Evolutionary conservation across 2,329 filamentous ascomycete genomes (phyloP).

Genomic region (Akanthomyces lecanii): DNA sequence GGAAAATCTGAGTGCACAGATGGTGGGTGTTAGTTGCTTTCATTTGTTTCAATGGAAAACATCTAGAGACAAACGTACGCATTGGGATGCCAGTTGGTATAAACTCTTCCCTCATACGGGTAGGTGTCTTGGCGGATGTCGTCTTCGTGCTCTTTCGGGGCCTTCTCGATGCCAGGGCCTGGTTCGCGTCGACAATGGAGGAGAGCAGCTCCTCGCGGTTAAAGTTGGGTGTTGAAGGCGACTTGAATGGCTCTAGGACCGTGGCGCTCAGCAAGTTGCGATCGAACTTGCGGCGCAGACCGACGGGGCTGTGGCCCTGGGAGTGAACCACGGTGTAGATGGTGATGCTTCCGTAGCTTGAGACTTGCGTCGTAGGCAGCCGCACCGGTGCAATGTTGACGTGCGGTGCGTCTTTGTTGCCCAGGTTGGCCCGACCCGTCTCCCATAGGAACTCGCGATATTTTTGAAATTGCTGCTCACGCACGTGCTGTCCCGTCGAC

Average conservation of each 20-base stretch:
- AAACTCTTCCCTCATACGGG: slow-evolving; percentile 14
- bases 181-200: slow-evolving; percentile 1
- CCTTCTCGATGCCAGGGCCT: neutral
- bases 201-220: slow-evolving; percentile 20
- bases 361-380: slow-evolving; percentile 16
- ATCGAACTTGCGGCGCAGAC: slow-evolving; percentile 48
- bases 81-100: slow-evolving; percentile 20
- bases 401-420: slow-evolving; percentile 20
- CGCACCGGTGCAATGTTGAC: slow-evolving; percentile 26
- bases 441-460: slow-evolving; percentile 24
- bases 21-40: neutral
- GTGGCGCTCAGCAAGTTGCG: slow-evolving; percentile 44
- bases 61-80: slow-evolving; percentile 17
- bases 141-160: neutral
- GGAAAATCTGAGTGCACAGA: slow-evolving; percentile 24
- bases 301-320: slow-evolving; percentile 39
- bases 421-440: slow-evolving; percentile 20
- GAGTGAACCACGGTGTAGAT: slow-evolving; percentile 29
- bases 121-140: neutral
- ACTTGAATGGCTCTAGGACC: slow-evolving; percentile 34
- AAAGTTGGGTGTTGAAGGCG: slow-evolving; percentile 21
- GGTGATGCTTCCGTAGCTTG: slow-evolving; percentile 21
- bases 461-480: slow-evolving; percentile 24
- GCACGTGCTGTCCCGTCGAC: slow-evolving; percentile 7
- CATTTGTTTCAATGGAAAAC: neutral